A percentile compares a stretch with the other conserved stretches of the same genome.
These are phyloP conservation scores for Xylariaceae sp. DNA, from an alignment of 2,329 filamentous ascomycete genomes.

Conservation along the genomic window DNA sequence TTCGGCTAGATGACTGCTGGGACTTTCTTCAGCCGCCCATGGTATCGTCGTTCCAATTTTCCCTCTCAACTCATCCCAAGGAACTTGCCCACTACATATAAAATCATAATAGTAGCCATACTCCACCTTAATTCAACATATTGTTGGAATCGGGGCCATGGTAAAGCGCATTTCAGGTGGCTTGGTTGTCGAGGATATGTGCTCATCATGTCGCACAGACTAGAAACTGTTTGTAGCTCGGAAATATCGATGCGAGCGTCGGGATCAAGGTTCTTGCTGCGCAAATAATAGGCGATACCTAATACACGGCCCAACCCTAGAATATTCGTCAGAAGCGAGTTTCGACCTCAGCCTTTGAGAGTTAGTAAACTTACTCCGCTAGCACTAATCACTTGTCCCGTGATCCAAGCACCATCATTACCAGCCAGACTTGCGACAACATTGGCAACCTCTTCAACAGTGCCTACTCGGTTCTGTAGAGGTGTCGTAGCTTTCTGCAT, in stretches of 20 bases:
- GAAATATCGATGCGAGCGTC: not conserved
- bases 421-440: constrained; percentile 63
- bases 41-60: too few species aligned
- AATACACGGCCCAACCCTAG: constrained; percentile 30
- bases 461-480: constrained; percentile 58
- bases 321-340: not conserved
- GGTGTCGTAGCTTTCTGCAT: constrained; percentile 58
- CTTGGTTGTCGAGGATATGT: too few species aligned
- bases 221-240: not conserved
- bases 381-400: constrained; percentile 62
- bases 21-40: not conserved
- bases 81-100: too few species aligned
- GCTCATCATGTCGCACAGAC: too few species aligned
- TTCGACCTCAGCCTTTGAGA: not conserved
- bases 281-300: not conserved
- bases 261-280: not conserved
- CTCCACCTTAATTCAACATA: too few species aligned
- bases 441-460: constrained; percentile 59
- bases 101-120: too few species aligned
- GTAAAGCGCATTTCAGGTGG: too few species aligned
- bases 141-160: too few species aligned
- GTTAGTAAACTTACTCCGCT: constrained; percentile 51
- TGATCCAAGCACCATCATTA: constrained; percentile 56
- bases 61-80: too few species aligned
- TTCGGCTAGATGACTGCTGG: not conserved